These are phyloP conservation scores for Pisolithus sp. DNA, from an alignment of 768 basidiomycete genomes.

Conservation along the genomic window DNA sequence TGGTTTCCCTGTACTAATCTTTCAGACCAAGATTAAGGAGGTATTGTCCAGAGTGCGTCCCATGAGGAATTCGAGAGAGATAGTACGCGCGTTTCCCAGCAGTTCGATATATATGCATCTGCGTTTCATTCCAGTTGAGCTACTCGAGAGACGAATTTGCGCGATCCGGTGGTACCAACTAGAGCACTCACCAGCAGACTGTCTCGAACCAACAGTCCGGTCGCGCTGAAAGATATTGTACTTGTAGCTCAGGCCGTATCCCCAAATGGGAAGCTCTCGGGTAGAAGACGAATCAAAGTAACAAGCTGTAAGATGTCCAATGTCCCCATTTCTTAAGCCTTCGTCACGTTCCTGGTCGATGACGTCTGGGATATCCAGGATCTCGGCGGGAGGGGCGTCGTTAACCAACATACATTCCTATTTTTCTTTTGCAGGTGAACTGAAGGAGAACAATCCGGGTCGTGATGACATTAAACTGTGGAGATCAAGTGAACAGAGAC, in stretches of 20 bases:
- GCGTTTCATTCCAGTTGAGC: slow-evolving; percentile 85
- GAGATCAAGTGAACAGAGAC: slow-evolving; percentile 86
- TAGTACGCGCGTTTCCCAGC: slow-evolving; percentile 90
- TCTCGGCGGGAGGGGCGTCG: neutral
- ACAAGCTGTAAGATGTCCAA: too few relatives aligned
- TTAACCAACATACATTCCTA: neutral
- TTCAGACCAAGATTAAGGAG: slow-evolving; percentile 87
- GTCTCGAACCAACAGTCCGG: slow-evolving; percentile 83
- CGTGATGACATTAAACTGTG: slow-evolving; percentile 95
- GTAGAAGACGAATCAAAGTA: too few relatives aligned
- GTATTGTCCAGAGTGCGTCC: slow-evolving; percentile 74
- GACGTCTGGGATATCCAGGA: slow-evolving; percentile 52
- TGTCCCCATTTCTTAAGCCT: too few relatives aligned
- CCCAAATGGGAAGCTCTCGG: too few relatives aligned
- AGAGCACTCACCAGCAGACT: slow-evolving; percentile 61
- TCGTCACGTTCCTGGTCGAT: slow-evolving; percentile 88
- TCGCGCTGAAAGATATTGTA: too few relatives aligned
- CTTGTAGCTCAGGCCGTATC: too few relatives aligned
- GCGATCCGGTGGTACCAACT: neutral
- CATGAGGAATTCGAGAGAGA: slow-evolving; percentile 90
- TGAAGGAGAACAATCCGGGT: slow-evolving; percentile 63
- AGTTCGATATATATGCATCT: slow-evolving; percentile 71
- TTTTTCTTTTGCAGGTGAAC: slow-evolving; percentile 43
- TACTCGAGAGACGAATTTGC: slow-evolving; percentile 18
- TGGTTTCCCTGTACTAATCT: slow-evolving; percentile 59